Conservation (phyloP, 345 rosid species). For the Conringia planisiliqua region DNA sequence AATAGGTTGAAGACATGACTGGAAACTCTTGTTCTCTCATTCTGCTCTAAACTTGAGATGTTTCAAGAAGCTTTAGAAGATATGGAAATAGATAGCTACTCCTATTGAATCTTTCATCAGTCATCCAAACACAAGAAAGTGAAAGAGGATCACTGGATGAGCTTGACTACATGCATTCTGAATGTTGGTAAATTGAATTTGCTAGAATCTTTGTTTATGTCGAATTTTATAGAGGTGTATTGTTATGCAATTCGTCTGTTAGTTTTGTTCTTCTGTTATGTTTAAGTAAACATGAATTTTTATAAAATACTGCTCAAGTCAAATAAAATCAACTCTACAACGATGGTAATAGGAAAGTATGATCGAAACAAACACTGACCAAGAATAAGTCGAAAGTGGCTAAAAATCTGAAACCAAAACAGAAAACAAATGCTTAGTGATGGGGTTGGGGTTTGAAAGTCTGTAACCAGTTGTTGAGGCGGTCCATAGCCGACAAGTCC, state of each 20-base stretch:
- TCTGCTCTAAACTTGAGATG: neutral
- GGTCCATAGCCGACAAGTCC: neutral
- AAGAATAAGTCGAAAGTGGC: too few relatives aligned
- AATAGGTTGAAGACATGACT: neutral
- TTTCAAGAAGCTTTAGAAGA: neutral
- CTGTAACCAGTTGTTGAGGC: neutral
- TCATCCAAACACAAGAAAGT: neutral
- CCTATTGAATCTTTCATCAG: too few relatives aligned
- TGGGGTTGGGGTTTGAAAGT: neutral
- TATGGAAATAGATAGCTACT: too few relatives aligned
- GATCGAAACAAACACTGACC: neutral
- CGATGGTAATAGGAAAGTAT: neutral
- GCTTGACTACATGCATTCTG: neutral
- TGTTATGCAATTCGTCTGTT: too few relatives aligned
- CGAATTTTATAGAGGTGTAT: neutral
- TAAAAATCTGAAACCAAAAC: too few relatives aligned
- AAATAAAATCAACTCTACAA: neutral
- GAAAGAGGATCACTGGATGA: neutral
- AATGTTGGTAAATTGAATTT: neutral
- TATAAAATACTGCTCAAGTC: neutral
- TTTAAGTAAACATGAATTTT: neutral
- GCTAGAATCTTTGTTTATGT: neutral
- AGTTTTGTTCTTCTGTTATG: neutral
- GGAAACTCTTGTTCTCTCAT: neutral
- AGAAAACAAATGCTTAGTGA: too few relatives aligned